Percentiles rank a stretch among this genome's conserved stretches.
These are phyloP conservation scores for carrot (Daucus carota) DNA, from an alignment of 129 eudicot species.

Conservation along the genomic window DNA sequence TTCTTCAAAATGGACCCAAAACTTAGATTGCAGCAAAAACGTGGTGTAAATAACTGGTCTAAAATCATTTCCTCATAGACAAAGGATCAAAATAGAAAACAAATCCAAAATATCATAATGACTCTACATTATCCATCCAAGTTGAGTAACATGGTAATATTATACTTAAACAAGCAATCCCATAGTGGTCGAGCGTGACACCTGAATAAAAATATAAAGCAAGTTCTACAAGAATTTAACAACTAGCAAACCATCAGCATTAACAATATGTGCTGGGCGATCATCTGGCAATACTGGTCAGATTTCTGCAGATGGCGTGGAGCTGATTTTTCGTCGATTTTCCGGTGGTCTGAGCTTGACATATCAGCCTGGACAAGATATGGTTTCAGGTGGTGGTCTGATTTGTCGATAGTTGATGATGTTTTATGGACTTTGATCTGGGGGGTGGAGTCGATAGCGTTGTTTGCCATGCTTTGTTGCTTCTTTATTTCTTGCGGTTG, in stretches of 20 bases:
- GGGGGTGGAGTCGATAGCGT: conserved; percentile 48
- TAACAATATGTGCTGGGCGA: conserved; percentile 18
- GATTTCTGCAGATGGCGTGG: conserved; percentile 44
- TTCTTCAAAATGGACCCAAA: not conserved
- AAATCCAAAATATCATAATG: not conserved
- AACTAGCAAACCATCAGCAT: not conserved
- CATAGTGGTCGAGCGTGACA: not conserved
- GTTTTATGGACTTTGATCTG: conserved; percentile 49
- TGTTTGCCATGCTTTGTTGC: conserved; percentile 52
- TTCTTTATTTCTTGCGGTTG: conserved; percentile 78
- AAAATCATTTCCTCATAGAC: not conserved
- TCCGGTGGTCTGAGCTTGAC: conserved; percentile 37
- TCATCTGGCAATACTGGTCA: conserved; percentile 25
- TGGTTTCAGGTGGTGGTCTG: conserved; percentile 29
- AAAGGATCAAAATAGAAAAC: not conserved
- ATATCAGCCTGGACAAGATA: conserved; percentile 25
- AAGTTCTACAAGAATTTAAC: not conserved
- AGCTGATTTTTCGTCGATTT: conserved; percentile 24
- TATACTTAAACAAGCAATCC: not conserved
- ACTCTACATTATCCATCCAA: not conserved
- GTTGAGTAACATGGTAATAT: not conserved
- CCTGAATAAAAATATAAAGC: not conserved
- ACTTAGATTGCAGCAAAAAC: not conserved
- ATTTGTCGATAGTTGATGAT: conserved; percentile 52
- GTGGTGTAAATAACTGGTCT: not conserved